These are phyloP conservation scores for Astragalus membranaceus DNA, from an alignment of 306 rosid species.

Conservation along the genomic window DNA sequence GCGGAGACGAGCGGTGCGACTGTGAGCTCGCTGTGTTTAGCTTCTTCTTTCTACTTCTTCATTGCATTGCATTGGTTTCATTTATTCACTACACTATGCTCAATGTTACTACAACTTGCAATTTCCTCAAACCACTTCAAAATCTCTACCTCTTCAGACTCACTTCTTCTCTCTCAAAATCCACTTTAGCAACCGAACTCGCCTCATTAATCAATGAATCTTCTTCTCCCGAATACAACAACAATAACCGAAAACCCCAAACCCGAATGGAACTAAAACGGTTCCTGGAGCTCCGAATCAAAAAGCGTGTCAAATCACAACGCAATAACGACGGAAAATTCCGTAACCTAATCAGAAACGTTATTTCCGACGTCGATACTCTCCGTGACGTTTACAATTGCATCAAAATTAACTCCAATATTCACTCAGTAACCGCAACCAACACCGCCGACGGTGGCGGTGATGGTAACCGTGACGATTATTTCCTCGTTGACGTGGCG, in stretches of 20 bases:
- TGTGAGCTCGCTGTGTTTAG: too few relatives aligned
- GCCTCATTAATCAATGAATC: slow-evolving; percentile 53
- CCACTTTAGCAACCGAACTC: slow-evolving; percentile 48
- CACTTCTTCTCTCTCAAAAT: slow-evolving; percentile 18
- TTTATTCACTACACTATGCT: not conserved
- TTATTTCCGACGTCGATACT: slow-evolving; percentile 60
- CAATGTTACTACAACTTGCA: not conserved
- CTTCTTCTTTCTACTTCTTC: not conserved
- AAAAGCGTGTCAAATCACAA: slow-evolving; percentile 71
- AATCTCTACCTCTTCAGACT: not conserved
- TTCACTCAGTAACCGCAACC: slow-evolving; percentile 18
- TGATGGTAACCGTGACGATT: too few relatives aligned
- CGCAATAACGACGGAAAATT: slow-evolving; percentile 51
- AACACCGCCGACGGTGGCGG: not conserved
- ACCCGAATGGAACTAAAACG: slow-evolving; percentile 61
- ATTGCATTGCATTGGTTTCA: not conserved
- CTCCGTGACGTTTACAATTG: slow-evolving; percentile 70
- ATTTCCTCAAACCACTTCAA: slow-evolving; percentile 25
- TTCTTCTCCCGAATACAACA: slow-evolving; percentile 20
- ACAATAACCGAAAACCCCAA: slow-evolving; percentile 23
- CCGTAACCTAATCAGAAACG: slow-evolving; percentile 45
- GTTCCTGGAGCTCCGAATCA: slow-evolving; percentile 48
- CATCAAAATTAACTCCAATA: slow-evolving; percentile 54
- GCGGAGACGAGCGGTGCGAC: not conserved
- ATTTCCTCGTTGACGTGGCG: slow-evolving; percentile 42